Conservation (phyloP, 345 rosid genomes). For the Gossypium sturtianum region DNA sequence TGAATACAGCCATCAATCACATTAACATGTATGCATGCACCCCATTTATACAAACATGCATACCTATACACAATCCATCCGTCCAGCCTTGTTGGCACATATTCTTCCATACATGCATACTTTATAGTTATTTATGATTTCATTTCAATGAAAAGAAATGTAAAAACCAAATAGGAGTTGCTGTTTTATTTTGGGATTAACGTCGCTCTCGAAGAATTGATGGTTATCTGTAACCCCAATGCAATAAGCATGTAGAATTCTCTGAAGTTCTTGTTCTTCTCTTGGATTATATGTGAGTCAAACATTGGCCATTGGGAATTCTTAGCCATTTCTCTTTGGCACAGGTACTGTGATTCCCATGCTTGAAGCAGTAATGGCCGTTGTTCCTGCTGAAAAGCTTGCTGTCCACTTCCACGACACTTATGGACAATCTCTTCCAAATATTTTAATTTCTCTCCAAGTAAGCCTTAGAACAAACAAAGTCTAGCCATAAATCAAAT, state of each 20-base stretch:
- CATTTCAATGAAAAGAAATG: neutral
- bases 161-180: neutral
- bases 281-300: neutral
- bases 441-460: slow-evolving; percentile 64
- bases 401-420: slow-evolving; percentile 84
- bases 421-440: slow-evolving; percentile 79
- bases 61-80: neutral
- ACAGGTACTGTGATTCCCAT: slow-evolving; percentile 60
- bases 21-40: neutral
- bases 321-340: slow-evolving; percentile 6
- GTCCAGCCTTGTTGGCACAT: neutral
- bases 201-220: neutral
- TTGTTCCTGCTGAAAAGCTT: slow-evolving; percentile 57
- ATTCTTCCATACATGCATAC: neutral
- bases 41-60: neutral
- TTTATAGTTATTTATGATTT: neutral
- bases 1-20: neutral
- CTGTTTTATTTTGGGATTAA: neutral
- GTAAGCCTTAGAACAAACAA: slow-evolving; percentile 24
- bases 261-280: neutral
- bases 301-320: neutral
- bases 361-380: slow-evolving; percentile 71
- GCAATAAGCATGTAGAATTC: neutral
- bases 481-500: neutral
- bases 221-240: neutral